Evolutionary conservation across 495 filamentous ascomycete genomes (phyloP).

Genomic region (Lasiosphaeria ovina): DNA sequence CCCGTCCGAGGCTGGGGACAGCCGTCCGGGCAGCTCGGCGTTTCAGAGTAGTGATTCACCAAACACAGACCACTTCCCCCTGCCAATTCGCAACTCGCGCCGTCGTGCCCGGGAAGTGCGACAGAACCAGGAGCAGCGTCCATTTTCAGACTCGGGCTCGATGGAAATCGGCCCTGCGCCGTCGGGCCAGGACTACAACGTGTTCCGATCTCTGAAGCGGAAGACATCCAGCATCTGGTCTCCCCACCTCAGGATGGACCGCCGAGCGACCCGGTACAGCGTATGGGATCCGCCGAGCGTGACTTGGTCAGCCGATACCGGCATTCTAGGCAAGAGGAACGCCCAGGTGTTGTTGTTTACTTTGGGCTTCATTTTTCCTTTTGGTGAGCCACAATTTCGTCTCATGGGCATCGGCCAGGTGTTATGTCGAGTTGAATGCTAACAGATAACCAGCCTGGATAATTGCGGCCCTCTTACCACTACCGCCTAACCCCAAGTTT

Average conservation of each 20-base stretch:
- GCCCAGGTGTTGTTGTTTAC: conserved; percentile 85
- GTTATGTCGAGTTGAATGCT: conserved; percentile 1
- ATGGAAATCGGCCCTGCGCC: conserved; percentile 35
- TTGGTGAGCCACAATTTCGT: conserved; percentile 53
- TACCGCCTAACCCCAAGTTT: conserved; percentile 57
- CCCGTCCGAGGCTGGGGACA: conserved; percentile 41
- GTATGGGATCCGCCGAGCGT: conserved; percentile 70
- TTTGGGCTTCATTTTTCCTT: conserved; percentile 80
- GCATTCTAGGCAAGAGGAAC: conserved; percentile 66
- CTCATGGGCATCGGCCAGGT: no score
- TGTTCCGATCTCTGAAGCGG: conserved; percentile 33
- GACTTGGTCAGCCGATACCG: conserved; percentile 58
- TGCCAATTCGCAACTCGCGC: conserved; percentile 51
- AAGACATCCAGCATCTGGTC: conserved; percentile 66
- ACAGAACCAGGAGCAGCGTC: conserved; percentile 15
- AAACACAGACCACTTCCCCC: conserved; percentile 46
- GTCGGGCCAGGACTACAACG: conserved; percentile 22
- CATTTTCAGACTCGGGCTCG: conserved; percentile 24
- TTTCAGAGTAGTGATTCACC: conserved; percentile 37
- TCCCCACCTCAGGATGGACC: conserved; percentile 68
- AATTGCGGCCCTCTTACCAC: conserved; percentile 74
- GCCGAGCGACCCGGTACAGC: conserved; percentile 52
- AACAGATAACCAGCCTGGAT: conserved; percentile 66
- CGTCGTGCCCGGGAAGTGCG: conserved; percentile 43
- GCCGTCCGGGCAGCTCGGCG: conserved; percentile 40